Base-by-base conservation (phyloP, 176 grass and related monocot genomes). In the Carex scoparia region DNA sequence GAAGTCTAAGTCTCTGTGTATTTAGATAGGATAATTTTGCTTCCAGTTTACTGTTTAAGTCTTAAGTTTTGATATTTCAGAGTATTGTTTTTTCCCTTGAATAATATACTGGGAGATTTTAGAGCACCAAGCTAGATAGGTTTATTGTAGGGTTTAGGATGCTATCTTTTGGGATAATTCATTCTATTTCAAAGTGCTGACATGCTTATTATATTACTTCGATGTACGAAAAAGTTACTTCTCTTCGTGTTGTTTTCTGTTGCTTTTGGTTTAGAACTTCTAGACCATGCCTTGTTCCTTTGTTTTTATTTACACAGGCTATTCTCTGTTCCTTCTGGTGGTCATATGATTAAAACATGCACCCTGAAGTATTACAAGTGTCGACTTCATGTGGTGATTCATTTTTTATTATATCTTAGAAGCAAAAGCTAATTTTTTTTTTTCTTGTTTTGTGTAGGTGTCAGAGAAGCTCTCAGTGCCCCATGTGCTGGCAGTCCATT, bases 381-480 rank as follows among this genome's bases (percentile, higher is more conserved):
- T 65, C 48, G 32, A 14, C 10, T 82, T 4, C 59, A 82, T 82
- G 18, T 65, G 57, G 7, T 58, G 27, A 65, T 65, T 9, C 28
- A 12, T 63, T 65, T 82, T 82, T 16, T 1, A 18, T 83, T 33
- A 18, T 54, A 69, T 69, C 12, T 51, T 18, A 69, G 13, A 79
- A 56, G 49, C 51, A 35, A 58, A 66, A 69, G 62, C 61, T 83
- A 49, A 82, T 19, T 0, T 37, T 65, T 7, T 7, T 28, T 58
- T 59, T 71, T 42, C 72, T 87, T 32, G 11, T 84, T 73, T 61
- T 18, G 12, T 75, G 10, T 75, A 97, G 94, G 94, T 97, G 90
- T 82, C 94, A 97, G 89, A 97, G 94, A 92, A 97, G 94, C 84
- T 97, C 94, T 84, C 92, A 92, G 49, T 97, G 94, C 84, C 94